These are phyloP conservation scores for Zhuliangozyma blackwelliae DNA, from an alignment of 1,139 yeast species.

Conservation along the genomic window DNA sequence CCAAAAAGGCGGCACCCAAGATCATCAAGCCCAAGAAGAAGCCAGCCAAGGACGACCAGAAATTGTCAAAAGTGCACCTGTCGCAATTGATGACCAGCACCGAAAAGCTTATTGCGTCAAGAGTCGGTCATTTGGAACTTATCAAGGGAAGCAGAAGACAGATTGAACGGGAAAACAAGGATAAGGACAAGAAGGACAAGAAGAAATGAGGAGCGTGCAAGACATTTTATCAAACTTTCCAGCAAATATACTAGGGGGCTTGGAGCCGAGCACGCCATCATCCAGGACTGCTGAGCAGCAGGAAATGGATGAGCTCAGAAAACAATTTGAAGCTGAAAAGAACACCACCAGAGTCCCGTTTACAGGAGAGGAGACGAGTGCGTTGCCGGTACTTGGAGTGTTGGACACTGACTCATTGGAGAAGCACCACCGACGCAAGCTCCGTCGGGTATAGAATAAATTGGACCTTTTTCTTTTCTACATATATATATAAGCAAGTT, in stretches of 20 bases:
- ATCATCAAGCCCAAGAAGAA: slow-evolving; percentile 66
- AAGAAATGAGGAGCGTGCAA: slow-evolving; percentile 7
- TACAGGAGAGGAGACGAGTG: slow-evolving; percentile 2
- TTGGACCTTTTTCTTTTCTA: no score
- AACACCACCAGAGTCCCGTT: slow-evolving; percentile 2
- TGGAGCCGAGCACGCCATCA: no score
- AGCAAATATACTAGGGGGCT: no score
- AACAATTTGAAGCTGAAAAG: not conserved
- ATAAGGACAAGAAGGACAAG: slow-evolving; percentile 15
- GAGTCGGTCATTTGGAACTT: slow-evolving; percentile 94
- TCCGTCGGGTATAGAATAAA: slow-evolving; percentile 2
- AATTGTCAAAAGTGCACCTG: slow-evolving; percentile 59
- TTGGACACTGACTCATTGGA: slow-evolving; percentile 30
- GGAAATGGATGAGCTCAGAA: not conserved
- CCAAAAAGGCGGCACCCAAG: slow-evolving; percentile 68
- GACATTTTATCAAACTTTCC: slow-evolving; percentile 15
- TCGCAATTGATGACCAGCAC: slow-evolving; percentile 69
- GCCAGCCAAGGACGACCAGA: slow-evolving; percentile 39
- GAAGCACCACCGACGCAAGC: slow-evolving; percentile 15
- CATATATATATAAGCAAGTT: no score
- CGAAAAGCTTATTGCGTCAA: slow-evolving; percentile 78
- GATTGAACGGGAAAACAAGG: slow-evolving; percentile 54
- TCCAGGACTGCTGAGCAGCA: no score
- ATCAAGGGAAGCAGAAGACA: slow-evolving; percentile 90
- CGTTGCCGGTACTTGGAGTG: slow-evolving; percentile 26